Conservation (phyloP, 768 basidiomycete species). For the Gymnopilus junonius region DNA sequence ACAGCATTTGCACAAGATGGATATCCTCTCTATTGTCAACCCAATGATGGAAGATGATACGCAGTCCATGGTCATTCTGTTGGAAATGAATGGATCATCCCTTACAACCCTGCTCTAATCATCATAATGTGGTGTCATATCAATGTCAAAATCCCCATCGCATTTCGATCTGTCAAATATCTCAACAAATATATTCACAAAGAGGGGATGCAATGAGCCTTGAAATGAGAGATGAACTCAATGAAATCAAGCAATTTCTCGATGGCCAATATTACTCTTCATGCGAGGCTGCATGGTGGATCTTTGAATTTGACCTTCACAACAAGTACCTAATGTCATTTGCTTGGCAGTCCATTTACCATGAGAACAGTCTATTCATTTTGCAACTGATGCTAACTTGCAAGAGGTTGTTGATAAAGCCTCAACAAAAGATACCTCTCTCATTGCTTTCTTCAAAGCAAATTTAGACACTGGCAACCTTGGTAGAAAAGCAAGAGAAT, state of each 20-base stretch:
- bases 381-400: constrained; percentile 30
- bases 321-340: constrained; percentile 41
- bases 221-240: constrained; percentile 29
- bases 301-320: constrained; percentile 30
- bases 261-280: constrained; percentile 36
- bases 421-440: not conserved
- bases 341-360: constrained; percentile 47
- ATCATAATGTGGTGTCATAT: constrained; percentile 45
- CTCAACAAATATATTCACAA: constrained; percentile 53
- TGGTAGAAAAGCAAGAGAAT: constrained; percentile 17
- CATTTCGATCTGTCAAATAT: constrained; percentile 46
- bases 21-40: constrained; percentile 29
- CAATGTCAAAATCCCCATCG: constrained; percentile 45
- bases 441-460: constrained; percentile 35
- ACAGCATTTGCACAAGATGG: constrained; percentile 21
- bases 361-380: constrained; percentile 41
- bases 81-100: constrained; percentile 44
- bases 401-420: constrained; percentile 17
- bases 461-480: constrained; percentile 18
- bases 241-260: constrained; percentile 39
- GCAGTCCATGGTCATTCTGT: too few species aligned
- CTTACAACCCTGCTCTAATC: constrained; percentile 38
- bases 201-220: constrained; percentile 27
- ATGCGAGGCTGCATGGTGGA: constrained; percentile 39
- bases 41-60: constrained; percentile 29